A percentile compares a stretch with the other conserved stretches of the same genome.
Conservation (phyloP, 2,329 filamentous ascomycete genomes). For the Colletotrichum costaricense region DNA sequence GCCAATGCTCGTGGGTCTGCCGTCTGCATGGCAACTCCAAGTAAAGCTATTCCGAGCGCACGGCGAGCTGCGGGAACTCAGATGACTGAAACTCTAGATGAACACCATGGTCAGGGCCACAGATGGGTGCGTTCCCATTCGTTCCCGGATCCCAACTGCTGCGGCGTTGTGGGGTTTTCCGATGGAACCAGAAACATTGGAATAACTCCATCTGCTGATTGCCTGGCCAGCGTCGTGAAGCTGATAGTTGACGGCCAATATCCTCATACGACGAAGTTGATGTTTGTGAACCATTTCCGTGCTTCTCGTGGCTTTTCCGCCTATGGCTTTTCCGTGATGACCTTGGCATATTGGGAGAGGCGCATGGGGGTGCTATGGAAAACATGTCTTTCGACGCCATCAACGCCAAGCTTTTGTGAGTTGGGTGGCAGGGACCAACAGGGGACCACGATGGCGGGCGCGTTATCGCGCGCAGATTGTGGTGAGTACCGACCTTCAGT, state of each 20-base stretch:
- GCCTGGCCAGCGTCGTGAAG: background rate
- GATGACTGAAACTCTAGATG: background rate
- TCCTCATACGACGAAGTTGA: background rate
- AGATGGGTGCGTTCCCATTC: background rate
- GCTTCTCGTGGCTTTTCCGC: conserved; percentile 2
- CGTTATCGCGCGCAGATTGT: background rate
- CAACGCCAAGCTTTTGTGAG: conserved; percentile 13
- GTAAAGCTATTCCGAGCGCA: background rate
- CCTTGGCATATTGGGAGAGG: conserved; percentile 20
- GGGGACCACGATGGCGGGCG: background rate
- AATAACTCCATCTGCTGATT: conserved; percentile 6
- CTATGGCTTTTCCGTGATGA: conserved; percentile 10
- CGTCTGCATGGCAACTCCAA: conserved; percentile 4
- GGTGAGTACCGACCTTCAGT: background rate
- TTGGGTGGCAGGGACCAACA: conserved; percentile 20
- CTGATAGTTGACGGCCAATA: conserved; percentile 16
- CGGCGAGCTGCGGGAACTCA: background rate
- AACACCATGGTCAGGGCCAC: background rate
- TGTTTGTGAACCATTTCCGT: background rate
- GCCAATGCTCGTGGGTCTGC: background rate
- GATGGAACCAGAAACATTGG: background rate
- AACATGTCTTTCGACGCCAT: conserved; percentile 10
- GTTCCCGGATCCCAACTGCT: background rate
- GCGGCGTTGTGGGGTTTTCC: conserved; percentile 7
- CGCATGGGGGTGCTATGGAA: conserved; percentile 1